Conservation (phyloP, 208 protist species). For the Trypanosomatidae sp. region DNA sequence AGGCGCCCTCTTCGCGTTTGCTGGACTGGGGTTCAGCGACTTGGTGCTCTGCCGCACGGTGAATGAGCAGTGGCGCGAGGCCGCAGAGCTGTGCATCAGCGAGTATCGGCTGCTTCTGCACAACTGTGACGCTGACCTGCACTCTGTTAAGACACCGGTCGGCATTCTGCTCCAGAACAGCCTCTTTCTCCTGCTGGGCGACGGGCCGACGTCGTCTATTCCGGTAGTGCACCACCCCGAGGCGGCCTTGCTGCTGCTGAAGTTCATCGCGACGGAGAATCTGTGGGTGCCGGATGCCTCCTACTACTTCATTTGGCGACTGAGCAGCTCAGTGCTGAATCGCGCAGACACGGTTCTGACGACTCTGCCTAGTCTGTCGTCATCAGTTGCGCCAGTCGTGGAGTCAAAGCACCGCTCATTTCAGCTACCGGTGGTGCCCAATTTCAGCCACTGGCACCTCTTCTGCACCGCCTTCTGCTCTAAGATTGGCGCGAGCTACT, state of each 20-base stretch:
- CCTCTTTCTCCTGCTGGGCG: slow-evolving; percentile 44
- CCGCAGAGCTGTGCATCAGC: slow-evolving; percentile 76
- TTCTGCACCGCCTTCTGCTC: slow-evolving; percentile 67
- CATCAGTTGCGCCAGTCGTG: background rate
- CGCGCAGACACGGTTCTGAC: slow-evolving; percentile 24
- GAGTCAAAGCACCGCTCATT: slow-evolving; percentile 9
- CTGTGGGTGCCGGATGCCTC: slow-evolving; percentile 36
- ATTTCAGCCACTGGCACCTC: slow-evolving; percentile 71
- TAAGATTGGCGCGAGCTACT: slow-evolving; percentile 54
- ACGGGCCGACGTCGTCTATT: slow-evolving; percentile 19
- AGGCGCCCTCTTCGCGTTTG: slow-evolving; percentile 54
- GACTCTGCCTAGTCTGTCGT: slow-evolving; percentile 1
- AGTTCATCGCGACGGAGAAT: slow-evolving; percentile 35
- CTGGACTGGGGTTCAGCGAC: slow-evolving; percentile 60
- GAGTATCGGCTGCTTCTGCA: slow-evolving; percentile 71
- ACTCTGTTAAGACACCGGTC: slow-evolving; percentile 41
- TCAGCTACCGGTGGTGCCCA: slow-evolving; percentile 25
- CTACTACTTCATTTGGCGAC: slow-evolving; percentile 31
- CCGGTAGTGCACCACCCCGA: slow-evolving; percentile 42
- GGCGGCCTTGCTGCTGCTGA: slow-evolving; percentile 40
- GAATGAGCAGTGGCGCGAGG: slow-evolving; percentile 61
- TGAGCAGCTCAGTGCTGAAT: slow-evolving; percentile 29
- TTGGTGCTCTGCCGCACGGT: slow-evolving; percentile 62
- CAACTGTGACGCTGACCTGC: slow-evolving; percentile 40
- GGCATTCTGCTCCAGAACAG: slow-evolving; percentile 61